A percentile compares a stretch with the other conserved stretches of the same genome.
phyloP scores from a whole-genome alignment of 2,329 filamentous ascomycete genomes.

The Parastagonospora nodorum region DNA sequence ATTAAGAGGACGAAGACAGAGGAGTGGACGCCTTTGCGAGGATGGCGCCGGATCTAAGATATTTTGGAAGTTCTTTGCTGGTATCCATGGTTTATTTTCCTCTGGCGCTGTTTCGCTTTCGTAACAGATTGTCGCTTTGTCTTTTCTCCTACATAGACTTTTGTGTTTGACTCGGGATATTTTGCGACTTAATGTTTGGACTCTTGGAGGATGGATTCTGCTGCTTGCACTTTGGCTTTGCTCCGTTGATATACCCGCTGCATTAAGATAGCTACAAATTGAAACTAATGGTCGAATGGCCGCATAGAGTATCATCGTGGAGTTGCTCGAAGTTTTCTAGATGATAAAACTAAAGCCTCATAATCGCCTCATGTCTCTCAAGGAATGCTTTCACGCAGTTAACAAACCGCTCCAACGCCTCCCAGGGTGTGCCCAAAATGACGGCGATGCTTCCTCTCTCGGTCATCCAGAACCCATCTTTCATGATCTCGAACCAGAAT shows the following conservation, averaged over 20 bases:
- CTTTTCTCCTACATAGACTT: no score
- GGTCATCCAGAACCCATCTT: slow-evolving; percentile 44
- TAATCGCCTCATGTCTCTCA: slow-evolving; percentile 18
- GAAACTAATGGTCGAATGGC: neutral
- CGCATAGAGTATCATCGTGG: neutral
- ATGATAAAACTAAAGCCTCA: neutral
- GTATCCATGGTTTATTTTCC: neutral
- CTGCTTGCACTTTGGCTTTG: no score
- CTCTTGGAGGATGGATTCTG: no score
- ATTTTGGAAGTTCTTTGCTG: neutral
- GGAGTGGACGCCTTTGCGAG: slow-evolving; percentile 38
- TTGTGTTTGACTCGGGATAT: no score
- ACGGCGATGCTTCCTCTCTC: slow-evolving; percentile 44
- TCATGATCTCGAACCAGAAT: slow-evolving; percentile 47
- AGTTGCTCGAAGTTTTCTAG: neutral
- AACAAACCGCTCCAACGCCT: slow-evolving; percentile 42
- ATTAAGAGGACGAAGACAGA: slow-evolving; percentile 38
- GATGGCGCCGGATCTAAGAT: slow-evolving; percentile 17
- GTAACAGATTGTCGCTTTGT: no score
- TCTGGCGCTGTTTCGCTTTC: no score
- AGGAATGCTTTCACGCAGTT: slow-evolving; percentile 7
- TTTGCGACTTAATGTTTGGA: no score
- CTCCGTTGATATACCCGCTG: no score
- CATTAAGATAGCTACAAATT: neutral
- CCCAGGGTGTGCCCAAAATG: slow-evolving; percentile 40